phyloP scores from a whole-genome alignment of 169 alveolate species.

The Plasmodium vivax region DNA sequence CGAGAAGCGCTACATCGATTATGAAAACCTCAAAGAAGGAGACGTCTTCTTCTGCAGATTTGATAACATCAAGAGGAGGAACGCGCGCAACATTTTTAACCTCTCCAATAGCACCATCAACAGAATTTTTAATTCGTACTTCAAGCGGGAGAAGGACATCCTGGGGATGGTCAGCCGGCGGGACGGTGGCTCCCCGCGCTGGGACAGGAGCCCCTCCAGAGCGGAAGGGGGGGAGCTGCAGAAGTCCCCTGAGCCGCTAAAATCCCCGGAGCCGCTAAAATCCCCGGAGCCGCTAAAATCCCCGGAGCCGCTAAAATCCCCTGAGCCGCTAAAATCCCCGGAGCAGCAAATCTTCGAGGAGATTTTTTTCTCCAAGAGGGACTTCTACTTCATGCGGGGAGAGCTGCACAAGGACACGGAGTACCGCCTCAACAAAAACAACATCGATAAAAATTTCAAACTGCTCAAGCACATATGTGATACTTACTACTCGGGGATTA shows the following conservation, averaged over 20 bases:
- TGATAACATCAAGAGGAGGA: conserved; percentile 39
- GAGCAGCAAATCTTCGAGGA: conserved; percentile 40
- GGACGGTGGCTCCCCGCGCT: not conserved
- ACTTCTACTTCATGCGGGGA: conserved; percentile 60
- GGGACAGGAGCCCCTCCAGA: not conserved
- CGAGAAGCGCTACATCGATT: conserved; percentile 69
- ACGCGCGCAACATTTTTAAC: conserved; percentile 57
- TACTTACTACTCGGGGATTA: conserved; percentile 68
- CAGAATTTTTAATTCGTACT: conserved; percentile 38
- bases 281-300: not conserved
- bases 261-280: not conserved
- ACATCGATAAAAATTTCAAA: conserved; percentile 58
- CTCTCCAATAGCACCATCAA: conserved; percentile 48
- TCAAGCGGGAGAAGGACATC: conserved; percentile 39
- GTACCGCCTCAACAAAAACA: conserved; percentile 64
- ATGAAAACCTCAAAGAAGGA: conserved; percentile 71
- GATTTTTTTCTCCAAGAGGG: conserved; percentile 46
- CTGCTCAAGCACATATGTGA: conserved; percentile 52
- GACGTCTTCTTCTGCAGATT: conserved; percentile 69
- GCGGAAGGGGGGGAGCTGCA: not conserved
- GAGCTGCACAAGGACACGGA: conserved; percentile 73
- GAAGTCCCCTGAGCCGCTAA: not conserved
- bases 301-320: not conserved
- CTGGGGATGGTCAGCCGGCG: not conserved
- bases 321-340: not conserved